These are phyloP conservation scores for Manihot esculenta DNA, from an alignment of 441 rosid species.

Conservation along the genomic window DNA sequence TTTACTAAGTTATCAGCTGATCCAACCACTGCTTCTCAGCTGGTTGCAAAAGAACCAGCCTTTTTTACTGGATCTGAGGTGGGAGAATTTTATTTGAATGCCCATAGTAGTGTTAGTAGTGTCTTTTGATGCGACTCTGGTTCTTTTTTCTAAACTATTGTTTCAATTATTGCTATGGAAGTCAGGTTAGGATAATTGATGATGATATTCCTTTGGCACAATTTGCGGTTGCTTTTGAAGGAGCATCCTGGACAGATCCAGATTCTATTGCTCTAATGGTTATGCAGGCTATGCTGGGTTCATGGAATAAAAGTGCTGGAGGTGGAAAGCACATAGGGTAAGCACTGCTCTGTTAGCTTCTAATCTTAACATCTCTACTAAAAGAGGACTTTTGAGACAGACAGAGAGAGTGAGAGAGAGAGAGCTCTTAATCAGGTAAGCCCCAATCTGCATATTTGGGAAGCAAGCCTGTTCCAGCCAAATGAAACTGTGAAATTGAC, in stretches of 20 bases:
- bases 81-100: conserved; percentile 22
- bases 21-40: conserved; percentile 81
- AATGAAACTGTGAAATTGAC: not conserved
- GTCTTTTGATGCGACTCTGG: conserved; percentile 11
- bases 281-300: conserved; percentile 97
- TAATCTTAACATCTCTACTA: not conserved
- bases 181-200: conserved; percentile 88
- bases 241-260: conserved; percentile 99
- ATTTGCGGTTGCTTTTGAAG: conserved; percentile 95
- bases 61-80: conserved; percentile 98
- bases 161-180: conserved; percentile 17
- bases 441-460: not conserved
- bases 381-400: not conserved
- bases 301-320: conserved; percentile 82
- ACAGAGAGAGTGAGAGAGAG: not conserved
- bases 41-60: conserved; percentile 81
- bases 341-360: conserved; percentile 15
- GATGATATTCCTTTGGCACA: conserved; percentile 96
- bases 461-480: not conserved
- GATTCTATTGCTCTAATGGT: conserved; percentile 96
- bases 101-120: not conserved
- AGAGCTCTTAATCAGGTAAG: not conserved
- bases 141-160: conserved; percentile 15
- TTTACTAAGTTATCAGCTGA: conserved; percentile 82
- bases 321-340: conserved; percentile 99